Conservation (phyloP, 208 protist genomes). For the Wallacemonas collosoma region DNA sequence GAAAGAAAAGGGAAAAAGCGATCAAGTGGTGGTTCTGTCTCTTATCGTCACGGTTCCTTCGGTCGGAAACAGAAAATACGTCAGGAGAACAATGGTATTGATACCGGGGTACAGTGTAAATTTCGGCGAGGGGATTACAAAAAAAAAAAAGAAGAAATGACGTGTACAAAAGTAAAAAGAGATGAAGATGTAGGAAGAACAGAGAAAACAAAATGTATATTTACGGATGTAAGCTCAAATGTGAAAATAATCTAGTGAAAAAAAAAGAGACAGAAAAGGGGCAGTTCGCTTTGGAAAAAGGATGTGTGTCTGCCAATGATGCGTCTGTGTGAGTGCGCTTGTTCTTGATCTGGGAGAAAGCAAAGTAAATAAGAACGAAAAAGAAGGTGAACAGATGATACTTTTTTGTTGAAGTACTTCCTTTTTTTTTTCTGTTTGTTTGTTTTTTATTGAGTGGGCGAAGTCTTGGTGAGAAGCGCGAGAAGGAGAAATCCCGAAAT, state of each 20-base stretch:
- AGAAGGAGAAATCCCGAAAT: no score
- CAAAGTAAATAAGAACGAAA: conserved; percentile 12
- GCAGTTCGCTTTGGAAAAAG: conserved; percentile 12
- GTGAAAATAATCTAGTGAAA: conserved; percentile 14
- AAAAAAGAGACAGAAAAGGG: conserved; percentile 7
- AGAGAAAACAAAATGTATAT: background rate
- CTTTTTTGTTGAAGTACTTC: background rate
- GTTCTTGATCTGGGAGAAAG: background rate
- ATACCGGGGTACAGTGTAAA: conserved; percentile 15
- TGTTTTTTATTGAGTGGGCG: conserved; percentile 1
- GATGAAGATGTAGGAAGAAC: conserved; percentile 21
- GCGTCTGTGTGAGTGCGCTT: background rate
- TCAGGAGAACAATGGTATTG: background rate
- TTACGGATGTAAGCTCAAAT: no score
- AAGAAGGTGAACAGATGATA: background rate
- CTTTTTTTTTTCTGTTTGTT: background rate
- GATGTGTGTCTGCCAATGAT: background rate
- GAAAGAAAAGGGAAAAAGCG: background rate
- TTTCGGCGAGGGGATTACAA: background rate
- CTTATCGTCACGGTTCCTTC: no score
- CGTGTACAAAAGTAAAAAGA: conserved; percentile 7
- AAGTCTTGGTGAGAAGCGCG: no score
- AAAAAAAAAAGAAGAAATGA: conserved; percentile 20
- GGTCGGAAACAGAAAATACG: no score
- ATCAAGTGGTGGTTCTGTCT: background rate